A percentile compares a stretch with the other conserved stretches of the same genome.
These are phyloP conservation scores for Wallacemonas rigidus DNA, from an alignment of 208 protist genomes.

Conservation along the genomic window DNA sequence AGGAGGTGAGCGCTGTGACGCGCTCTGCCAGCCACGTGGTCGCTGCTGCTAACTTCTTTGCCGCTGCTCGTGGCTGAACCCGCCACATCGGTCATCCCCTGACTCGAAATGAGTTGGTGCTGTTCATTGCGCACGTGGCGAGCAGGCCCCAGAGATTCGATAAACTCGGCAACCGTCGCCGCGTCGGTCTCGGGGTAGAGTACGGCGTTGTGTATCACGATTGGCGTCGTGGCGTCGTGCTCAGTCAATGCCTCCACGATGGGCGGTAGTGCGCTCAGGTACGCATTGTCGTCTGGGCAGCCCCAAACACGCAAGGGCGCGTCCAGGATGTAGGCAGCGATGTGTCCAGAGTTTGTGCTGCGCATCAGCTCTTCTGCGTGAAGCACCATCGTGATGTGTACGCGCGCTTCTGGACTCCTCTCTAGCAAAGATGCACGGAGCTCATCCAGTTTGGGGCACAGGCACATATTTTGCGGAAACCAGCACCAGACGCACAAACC, in stretches of 20 bases:
- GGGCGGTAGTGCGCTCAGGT: conserved; percentile 28
- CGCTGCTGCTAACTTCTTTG: too few species aligned
- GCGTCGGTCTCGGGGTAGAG: conserved; percentile 20
- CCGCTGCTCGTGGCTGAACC: too few species aligned
- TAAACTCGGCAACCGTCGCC: neutral
- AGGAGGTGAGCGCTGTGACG: conserved; percentile 52
- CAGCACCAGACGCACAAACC: conserved; percentile 79
- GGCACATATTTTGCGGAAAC: conserved; percentile 64
- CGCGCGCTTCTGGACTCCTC: conserved; percentile 18
- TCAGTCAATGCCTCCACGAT: neutral
- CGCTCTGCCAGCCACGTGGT: too few species aligned
- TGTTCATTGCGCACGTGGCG: neutral
- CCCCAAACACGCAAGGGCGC: conserved; percentile 77
- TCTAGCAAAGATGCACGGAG: conserved; percentile 38
- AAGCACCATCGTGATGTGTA: conserved; percentile 72
- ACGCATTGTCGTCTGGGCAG: conserved; percentile 57
- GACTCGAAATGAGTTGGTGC: neutral
- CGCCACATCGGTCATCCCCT: too few species aligned
- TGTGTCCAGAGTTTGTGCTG: conserved; percentile 83
- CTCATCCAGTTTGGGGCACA: conserved; percentile 59
- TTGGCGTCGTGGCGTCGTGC: neutral
- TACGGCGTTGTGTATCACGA: conserved; percentile 6
- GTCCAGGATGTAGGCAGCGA: conserved; percentile 74
- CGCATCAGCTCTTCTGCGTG: conserved; percentile 84
- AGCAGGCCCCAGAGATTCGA: neutral